Percentiles rank a stretch among this genome's conserved stretches.
Conservation (phyloP, 2,329 filamentous ascomycete genomes). For the Graphiopsis chlorocephala region DNA sequence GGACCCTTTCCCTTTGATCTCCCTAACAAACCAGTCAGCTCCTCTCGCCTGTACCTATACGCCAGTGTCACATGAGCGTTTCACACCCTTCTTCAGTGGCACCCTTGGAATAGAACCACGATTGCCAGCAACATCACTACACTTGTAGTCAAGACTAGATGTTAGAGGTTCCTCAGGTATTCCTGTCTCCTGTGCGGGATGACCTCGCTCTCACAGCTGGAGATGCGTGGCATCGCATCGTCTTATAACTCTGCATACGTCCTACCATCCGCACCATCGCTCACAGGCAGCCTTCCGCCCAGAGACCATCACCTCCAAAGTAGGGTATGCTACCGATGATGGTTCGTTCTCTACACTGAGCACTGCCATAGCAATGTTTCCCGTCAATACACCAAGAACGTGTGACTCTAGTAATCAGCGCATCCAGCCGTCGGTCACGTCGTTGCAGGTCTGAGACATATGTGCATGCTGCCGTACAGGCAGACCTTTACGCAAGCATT, state of each 20-base stretch:
- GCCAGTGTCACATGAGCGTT: constrained; percentile 3
- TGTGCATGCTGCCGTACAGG: constrained; percentile 13
- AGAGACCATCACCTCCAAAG: background rate
- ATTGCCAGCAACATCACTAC: background rate
- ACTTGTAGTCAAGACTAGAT: background rate
- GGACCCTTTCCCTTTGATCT: background rate
- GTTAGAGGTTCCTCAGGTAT: background rate
- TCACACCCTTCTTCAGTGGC: background rate
- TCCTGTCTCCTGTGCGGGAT: too few relatives aligned
- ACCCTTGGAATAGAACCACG: background rate
- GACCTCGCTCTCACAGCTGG: background rate
- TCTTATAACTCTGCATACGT: background rate
- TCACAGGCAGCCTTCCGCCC: background rate
- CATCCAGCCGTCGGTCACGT: constrained; percentile 8
- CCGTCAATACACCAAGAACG: background rate
- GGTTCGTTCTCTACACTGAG: background rate
- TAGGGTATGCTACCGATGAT: background rate
- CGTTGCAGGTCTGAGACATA: constrained; percentile 13
- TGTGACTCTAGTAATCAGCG: background rate
- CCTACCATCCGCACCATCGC: background rate
- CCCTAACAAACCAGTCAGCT: background rate
- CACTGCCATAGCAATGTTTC: background rate
- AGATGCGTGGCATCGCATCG: background rate
- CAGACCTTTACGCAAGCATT: constrained; percentile 1
- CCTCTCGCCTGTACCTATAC: background rate